Percentiles rank a stretch among this genome's conserved stretches.
phyloP scores from a whole-genome alignment of 2,329 filamentous ascomycete species.

The Claviceps sorghi region DNA sequence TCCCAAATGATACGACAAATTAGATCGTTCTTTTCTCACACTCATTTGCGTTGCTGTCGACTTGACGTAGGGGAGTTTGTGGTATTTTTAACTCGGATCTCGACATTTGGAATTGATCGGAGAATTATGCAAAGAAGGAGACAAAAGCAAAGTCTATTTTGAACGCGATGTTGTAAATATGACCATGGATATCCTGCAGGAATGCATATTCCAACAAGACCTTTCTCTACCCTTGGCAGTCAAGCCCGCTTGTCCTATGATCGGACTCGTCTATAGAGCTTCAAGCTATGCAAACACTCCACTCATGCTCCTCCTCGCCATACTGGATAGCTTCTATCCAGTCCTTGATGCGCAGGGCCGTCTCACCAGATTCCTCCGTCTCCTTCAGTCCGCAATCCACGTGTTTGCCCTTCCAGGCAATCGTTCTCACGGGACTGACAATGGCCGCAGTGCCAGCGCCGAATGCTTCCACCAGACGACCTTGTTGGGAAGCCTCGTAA shows the following conservation, averaged over 20 bases:
- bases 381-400: conserved; percentile 73
- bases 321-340: conserved; percentile 97
- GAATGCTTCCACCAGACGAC: conserved; percentile 82
- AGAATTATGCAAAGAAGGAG: not conserved
- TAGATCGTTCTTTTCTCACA: conserved; percentile 11
- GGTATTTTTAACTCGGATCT: not conserved
- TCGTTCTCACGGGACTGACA: conserved; percentile 76
- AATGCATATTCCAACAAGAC: not conserved
- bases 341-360: conserved; percentile 76
- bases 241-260: not conserved
- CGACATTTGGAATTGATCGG: not conserved
- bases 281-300: conserved; percentile 50
- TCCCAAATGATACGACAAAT: conserved; percentile 17
- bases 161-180: not conserved
- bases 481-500: conserved; percentile 66
- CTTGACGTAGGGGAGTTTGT: not conserved
- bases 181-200: not conserved
- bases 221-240: not conserved
- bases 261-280: not conserved
- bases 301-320: conserved; percentile 79
- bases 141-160: not conserved
- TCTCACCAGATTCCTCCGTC: conserved; percentile 71
- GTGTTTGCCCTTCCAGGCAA: conserved; percentile 71
- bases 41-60: not conserved
- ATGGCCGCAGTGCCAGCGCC: conserved; percentile 88